Conservation (phyloP, 2,329 filamentous ascomycete species). For the Zymoseptoria crescenta region DNA sequence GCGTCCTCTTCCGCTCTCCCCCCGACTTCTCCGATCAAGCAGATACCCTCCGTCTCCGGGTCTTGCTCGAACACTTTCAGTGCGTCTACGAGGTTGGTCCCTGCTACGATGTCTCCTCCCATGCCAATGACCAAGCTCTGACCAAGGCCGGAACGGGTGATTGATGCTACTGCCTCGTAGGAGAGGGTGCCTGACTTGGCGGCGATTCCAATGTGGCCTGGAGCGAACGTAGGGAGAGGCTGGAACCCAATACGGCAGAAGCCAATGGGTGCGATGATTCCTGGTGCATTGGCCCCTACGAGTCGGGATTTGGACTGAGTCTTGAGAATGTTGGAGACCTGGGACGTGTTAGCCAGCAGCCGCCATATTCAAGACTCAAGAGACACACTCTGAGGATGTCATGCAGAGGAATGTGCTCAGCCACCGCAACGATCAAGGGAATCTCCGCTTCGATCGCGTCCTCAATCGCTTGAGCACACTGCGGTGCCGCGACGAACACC, state of each 20-base stretch:
- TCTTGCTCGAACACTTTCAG: constrained; percentile 60
- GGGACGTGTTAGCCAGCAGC: constrained; percentile 3
- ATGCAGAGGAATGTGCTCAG: constrained; percentile 71
- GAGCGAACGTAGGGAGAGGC: constrained; percentile 62
- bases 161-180: constrained; percentile 70
- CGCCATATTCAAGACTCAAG: neutral
- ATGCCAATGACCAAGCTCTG: constrained; percentile 72
- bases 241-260: constrained; percentile 69
- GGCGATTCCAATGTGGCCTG: constrained; percentile 64
- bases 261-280: constrained; percentile 66
- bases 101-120: constrained; percentile 66
- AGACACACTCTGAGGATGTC: constrained; percentile 60
- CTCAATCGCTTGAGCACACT: constrained; percentile 65
- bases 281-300: constrained; percentile 73
- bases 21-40: constrained; percentile 65
- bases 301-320: constrained; percentile 65
- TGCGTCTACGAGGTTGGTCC: constrained; percentile 66
- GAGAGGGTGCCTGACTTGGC: constrained; percentile 76
- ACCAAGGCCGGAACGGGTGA: constrained; percentile 64
- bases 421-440: constrained; percentile 68
- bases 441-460: constrained; percentile 75
- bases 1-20: constrained; percentile 63
- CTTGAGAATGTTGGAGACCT: constrained; percentile 62
- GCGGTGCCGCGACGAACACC: constrained; percentile 70
- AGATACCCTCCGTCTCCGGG: constrained; percentile 61